Conservation (phyloP, 2,329 filamentous ascomycete genomes). For the Sporothrix pseudoabietina region DNA sequence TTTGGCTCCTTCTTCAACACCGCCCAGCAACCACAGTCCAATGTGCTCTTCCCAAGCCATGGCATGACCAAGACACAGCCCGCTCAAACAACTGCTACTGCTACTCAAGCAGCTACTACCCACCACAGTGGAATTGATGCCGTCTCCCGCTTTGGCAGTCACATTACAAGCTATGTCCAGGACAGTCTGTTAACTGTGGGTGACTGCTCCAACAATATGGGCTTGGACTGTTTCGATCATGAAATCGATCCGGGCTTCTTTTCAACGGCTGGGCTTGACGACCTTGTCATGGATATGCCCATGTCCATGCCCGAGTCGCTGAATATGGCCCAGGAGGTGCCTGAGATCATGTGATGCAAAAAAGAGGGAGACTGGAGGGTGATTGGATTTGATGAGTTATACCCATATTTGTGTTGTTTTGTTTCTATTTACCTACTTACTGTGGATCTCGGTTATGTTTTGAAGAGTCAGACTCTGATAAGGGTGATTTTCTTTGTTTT, state of each 20-base stretch:
- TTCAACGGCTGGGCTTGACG: not conserved
- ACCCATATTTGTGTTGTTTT: not conserved
- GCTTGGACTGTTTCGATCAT: conserved; percentile 20
- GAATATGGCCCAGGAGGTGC: not conserved
- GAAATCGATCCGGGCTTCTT: conserved; percentile 22
- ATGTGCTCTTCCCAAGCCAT: not conserved
- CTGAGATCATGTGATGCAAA: not conserved
- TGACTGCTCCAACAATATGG: not conserved
- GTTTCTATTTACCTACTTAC: not conserved
- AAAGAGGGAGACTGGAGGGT: not conserved
- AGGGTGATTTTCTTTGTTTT: too few species aligned
- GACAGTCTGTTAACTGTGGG: conserved; percentile 4
- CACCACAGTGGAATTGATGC: not conserved
- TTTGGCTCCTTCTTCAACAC: conserved; percentile 4
- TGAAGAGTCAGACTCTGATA: too few species aligned
- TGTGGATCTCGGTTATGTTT: too few species aligned
- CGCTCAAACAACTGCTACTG: not conserved
- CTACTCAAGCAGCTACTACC: not conserved
- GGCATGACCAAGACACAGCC: not conserved
- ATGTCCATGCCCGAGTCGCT: conserved; percentile 3
- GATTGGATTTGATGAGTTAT: not conserved
- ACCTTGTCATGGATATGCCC: conserved; percentile 23
- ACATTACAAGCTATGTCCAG: conserved; percentile 15
- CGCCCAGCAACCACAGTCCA: not conserved
- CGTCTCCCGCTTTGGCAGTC: conserved; percentile 6